These are phyloP conservation scores for Raffaelea arxii DNA, from an alignment of 2,329 filamentous ascomycete genomes.

Conservation along the genomic window DNA sequence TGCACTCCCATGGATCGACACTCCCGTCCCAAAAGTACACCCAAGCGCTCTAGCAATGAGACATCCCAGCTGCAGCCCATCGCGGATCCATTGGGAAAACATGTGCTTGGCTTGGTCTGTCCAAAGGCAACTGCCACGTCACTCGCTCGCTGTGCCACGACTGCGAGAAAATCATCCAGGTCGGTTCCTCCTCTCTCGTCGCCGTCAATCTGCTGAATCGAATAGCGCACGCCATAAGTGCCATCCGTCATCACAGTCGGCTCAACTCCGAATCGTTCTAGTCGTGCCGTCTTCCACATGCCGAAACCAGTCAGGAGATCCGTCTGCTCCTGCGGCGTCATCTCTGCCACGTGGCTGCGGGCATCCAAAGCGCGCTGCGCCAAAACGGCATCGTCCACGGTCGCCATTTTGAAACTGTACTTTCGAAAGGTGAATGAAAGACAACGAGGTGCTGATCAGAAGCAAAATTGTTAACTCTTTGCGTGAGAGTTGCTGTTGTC, in stretches of 20 bases:
- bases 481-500: too few species aligned
- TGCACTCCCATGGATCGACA: constrained; percentile 58
- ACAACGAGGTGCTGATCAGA: too few species aligned
- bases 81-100: constrained; percentile 3
- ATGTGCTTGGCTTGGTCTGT: neutral
- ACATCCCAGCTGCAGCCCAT: constrained; percentile 6
- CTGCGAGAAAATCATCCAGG: constrained; percentile 3
- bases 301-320: constrained; percentile 1
- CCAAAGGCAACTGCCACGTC: constrained; percentile 1
- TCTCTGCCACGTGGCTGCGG: neutral
- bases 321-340: constrained; percentile 2
- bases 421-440: too few species aligned
- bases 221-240: constrained; percentile 3
- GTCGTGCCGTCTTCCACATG: constrained; percentile 4
- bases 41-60: constrained; percentile 27
- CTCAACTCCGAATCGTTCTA: constrained; percentile 1
- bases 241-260: constrained; percentile 3
- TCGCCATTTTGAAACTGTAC: too few species aligned
- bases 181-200: neutral
- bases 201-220: constrained; percentile 2
- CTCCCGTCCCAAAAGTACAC: constrained; percentile 57
- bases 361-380: neutral
- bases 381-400: neutral
- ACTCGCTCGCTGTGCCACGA: constrained; percentile 1
- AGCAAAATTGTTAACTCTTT: too few species aligned